Evolutionary conservation across 345 rosid species (phyloP), one percentile per base, ranked within the genome.

Genomic region (Salix suchowensis): DNA sequence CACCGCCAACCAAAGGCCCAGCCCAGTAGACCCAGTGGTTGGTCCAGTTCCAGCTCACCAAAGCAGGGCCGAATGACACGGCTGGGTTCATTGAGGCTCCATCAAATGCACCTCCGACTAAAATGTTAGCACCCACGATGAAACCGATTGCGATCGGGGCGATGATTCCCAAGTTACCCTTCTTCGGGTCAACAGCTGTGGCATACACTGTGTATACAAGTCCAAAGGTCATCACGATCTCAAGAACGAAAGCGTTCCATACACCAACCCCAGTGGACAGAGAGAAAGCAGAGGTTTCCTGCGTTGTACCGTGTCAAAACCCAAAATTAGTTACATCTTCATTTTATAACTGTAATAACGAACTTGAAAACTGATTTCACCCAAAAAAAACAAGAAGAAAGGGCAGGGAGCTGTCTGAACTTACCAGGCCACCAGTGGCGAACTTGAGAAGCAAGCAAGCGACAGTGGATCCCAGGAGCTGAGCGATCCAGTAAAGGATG

Each of bases 31-130:
- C 88, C 98, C 98, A 94, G 84, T 94, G 98, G 87, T 90, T 82
- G 4, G 71, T 73, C 98, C 98, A 94, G 68, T 70, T 80, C 98
- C 98, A 94, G 96, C 96, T 91, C 34, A 94, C 97, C 60, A 94
- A 81, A 0, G 98, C 98, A 12, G 98, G 98, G 40, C 98, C 98
- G 48, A 94, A 94, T 12, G 98, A 90, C 42, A 94, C 98, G 0
- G 98, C 98, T 1, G 98, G 98, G 88, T 94, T 94, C 98, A 94
- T 94, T 9, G 98, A 94, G 23, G 97, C 98, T 64, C 98, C 98
- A n/a, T 87, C 90, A 67, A 94, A 94, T 1, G 92, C 96, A 0
- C 97, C 98, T 52, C 98, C 98, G 0, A 90, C 97, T 78, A 94
- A 84, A 72, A 94, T 92, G 85, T 94, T 94, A 68, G 98, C 98